These are phyloP conservation scores for Wickerhamia fluorescens DNA, from an alignment of 805 yeast genomes.

Conservation along the genomic window DNA sequence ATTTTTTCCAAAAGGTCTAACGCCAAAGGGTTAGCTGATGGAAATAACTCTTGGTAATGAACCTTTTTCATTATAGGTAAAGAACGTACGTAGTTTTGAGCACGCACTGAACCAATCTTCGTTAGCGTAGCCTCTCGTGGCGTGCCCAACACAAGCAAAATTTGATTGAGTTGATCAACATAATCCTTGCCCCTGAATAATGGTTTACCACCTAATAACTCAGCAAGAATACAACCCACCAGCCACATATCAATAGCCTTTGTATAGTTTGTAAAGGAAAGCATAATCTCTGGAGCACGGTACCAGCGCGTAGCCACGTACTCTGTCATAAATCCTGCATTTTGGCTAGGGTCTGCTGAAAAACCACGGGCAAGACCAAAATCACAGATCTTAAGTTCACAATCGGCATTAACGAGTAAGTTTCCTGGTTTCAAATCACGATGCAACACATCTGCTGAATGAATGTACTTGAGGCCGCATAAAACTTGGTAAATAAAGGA, in stretches of 20 bases:
- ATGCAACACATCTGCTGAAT: constrained; percentile 87
- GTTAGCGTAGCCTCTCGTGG: constrained; percentile 52
- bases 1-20: constrained; percentile 61
- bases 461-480: constrained; percentile 86
- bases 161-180: constrained; percentile 89
- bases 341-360: constrained; percentile 71
- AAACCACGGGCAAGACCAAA: constrained; percentile 94
- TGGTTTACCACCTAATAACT: constrained; percentile 83
- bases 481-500: constrained; percentile 85
- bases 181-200: constrained; percentile 93
- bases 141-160: constrained; percentile 82
- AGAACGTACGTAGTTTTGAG: constrained; percentile 85
- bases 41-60: constrained; percentile 65
- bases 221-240: constrained; percentile 95
- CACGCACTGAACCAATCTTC: constrained; percentile 69
- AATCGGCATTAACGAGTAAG: constrained; percentile 87
- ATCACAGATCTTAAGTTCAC: constrained; percentile 94
- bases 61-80: constrained; percentile 77
- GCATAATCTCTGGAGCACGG: constrained; percentile 96
- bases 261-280: constrained; percentile 88
- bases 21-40: constrained; percentile 82
- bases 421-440: constrained; percentile 95
- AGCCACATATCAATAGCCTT: constrained; percentile 98
- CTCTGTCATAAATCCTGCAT: constrained; percentile 92
- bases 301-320: constrained; percentile 99